Evolutionary conservation across 352 stramenopile genomes (phyloP), one percentile per base, ranked within the genome.

Genomic region (Phytopythium chamaehyphon): DNA sequence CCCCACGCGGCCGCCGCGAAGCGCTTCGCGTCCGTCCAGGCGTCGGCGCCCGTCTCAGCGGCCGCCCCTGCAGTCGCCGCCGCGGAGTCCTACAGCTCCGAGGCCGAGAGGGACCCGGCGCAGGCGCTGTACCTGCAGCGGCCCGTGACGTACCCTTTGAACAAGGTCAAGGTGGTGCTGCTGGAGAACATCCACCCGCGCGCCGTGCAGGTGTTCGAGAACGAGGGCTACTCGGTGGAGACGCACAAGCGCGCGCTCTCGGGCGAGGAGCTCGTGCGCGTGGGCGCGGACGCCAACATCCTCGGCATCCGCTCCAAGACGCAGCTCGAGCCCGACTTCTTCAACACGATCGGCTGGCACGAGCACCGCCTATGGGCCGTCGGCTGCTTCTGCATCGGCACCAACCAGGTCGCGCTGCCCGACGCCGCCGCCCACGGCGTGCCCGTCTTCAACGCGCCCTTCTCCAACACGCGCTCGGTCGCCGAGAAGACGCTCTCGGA

Each of bases 391-490:
- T 92, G 82, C 54, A 92, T 92, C 46, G 82, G 82, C 52, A 92
- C 82, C 19, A 92, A 92, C 66, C 82, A 92, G 53, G 82, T 92
- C 24, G 79, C 76, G 47, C 62, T 92, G 3, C 55, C 69, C 22
- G 52, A 83, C 14, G 78, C 79, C 6, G 82, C 82, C 1, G 69
- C 60, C 5, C 66, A 69, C 9, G 82, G 82, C 24, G 84, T 93
- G 44, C 82, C 82, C n/a, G 77, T 89, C 18, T 93, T 90, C 56
- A 93, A 93, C 50, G 82, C 82, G 23, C 82, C 82, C 24, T 93
- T 93, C 58, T 93, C 82, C 37, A 93, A 93, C 70, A 93, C 82
- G 37, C 82, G 82, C n/a, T 88, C 75, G 38, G 82, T 93, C 9
- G 82, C 82, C 0, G 82, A 93, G 62, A 93, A 93, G 70, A 93